These are phyloP conservation scores for Capsicum pubescens DNA, from an alignment of 257 asterid species.

Conservation along the genomic window DNA sequence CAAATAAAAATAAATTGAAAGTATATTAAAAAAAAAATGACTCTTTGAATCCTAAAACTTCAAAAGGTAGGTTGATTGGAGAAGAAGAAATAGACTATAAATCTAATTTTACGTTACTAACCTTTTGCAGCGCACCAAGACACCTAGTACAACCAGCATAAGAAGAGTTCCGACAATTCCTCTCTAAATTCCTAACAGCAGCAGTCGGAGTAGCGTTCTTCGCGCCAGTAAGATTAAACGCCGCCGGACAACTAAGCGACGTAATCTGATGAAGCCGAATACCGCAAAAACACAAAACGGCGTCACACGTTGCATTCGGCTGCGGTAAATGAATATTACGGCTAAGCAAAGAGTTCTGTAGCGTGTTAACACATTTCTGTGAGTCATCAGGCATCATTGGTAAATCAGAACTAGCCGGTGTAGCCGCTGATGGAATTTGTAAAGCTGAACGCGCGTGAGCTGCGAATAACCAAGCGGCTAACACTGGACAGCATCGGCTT, in stretches of 20 bases:
- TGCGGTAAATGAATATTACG: constrained; percentile 74
- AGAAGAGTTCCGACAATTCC: constrained; percentile 72
- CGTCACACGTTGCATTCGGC: constrained; percentile 86
- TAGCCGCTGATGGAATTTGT: constrained; percentile 47
- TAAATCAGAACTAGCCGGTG: constrained; percentile 61
- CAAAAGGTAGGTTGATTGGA: constrained; percentile 19
- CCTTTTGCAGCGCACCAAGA: constrained; percentile 90
- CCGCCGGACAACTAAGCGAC: constrained; percentile 78
- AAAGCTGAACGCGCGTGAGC: constrained; percentile 94
- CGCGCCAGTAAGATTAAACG: constrained; percentile 65
- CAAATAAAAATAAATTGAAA: no score
- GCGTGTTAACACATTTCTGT: constrained; percentile 86
- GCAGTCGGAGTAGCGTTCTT: constrained; percentile 82
- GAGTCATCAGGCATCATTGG: constrained; percentile 99
- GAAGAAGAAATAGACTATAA: not conserved
- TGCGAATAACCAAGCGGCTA: constrained; percentile 97
- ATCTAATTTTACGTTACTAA: constrained; percentile 38
- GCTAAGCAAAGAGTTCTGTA: constrained; percentile 65
- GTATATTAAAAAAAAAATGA: no score
- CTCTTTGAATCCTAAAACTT: no score
- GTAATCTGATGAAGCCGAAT: constrained; percentile 89
- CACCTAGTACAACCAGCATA: constrained; percentile 89
- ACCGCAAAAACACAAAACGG: constrained; percentile 95
- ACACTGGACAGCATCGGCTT: constrained; percentile 95
- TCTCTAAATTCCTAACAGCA: constrained; percentile 81